A percentile compares a stretch with the other conserved stretches of the same genome.
Conservation (phyloP, 805 yeast species). For the Clavispora vitiphila region DNA sequence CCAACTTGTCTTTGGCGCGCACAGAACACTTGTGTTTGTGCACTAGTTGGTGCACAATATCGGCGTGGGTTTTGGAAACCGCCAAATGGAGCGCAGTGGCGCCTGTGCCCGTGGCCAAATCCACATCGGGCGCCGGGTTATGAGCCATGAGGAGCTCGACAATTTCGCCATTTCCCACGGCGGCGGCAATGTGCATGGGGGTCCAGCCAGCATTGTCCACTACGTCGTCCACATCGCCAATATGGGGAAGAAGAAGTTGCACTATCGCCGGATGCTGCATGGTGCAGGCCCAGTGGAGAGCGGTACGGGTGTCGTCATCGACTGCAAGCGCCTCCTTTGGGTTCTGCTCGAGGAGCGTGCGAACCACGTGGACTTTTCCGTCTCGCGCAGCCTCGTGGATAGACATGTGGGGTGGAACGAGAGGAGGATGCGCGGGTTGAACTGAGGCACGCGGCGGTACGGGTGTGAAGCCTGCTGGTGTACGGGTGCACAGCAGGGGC, state of each 20-base stretch:
- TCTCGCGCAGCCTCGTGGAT: conserved; percentile 63
- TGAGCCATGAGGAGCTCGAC: conserved; percentile 43
- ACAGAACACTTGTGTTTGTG: conserved; percentile 53
- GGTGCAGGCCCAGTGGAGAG: conserved; percentile 88
- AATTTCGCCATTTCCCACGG: conserved; percentile 60
- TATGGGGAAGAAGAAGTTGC: conserved; percentile 27
- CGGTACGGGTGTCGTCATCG: conserved; percentile 75
- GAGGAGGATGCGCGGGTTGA: background rate
- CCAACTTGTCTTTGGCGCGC: conserved; percentile 60
- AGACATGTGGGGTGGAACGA: conserved; percentile 16
- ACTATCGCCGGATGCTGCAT: conserved; percentile 51
- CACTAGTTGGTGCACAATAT: conserved; percentile 50
- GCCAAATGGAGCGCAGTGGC: conserved; percentile 75
- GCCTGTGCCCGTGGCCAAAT: conserved; percentile 52
- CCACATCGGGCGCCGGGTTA: conserved; percentile 54
- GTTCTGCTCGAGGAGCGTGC: conserved; percentile 43
- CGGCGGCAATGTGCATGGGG: conserved; percentile 75
- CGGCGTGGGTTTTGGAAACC: conserved; percentile 59
- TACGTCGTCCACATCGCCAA: conserved; percentile 60
- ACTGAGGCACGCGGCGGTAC: background rate
- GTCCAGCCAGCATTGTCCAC: conserved; percentile 84
- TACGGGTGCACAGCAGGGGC: too few relatives aligned
- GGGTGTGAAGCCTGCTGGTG: background rate
- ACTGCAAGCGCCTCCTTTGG: conserved; percentile 43
- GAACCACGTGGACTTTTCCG: conserved; percentile 48